These are phyloP conservation scores for Lodderomyces parapsilosis DNA, from an alignment of 1,139 yeast species.

Conservation along the genomic window DNA sequence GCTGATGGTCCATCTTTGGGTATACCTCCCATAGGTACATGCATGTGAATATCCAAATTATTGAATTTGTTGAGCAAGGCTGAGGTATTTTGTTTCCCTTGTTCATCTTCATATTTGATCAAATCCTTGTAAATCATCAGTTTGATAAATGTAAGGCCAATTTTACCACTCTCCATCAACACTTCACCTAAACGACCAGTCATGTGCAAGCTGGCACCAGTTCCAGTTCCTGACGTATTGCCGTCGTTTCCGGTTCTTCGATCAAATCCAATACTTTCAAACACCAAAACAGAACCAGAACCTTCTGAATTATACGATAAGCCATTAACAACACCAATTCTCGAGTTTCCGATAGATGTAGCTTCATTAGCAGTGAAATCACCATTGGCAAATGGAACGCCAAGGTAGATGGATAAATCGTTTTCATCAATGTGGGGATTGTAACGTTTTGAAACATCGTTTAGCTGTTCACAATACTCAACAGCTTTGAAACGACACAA, in stretches of 20 bases:
- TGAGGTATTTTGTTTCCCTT: background rate
- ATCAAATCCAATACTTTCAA: slow-evolving; percentile 71
- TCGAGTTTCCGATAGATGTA: slow-evolving; percentile 29
- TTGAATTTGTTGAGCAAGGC: slow-evolving; percentile 42
- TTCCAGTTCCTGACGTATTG: slow-evolving; percentile 16
- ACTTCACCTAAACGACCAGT: slow-evolving; percentile 88
- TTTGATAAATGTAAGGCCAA: slow-evolving; percentile 73
- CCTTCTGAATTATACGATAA: slow-evolving; percentile 87
- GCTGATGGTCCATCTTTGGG: slow-evolving; percentile 95
- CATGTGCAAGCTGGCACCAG: slow-evolving; percentile 49
- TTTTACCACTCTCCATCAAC: slow-evolving; percentile 76
- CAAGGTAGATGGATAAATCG: slow-evolving; percentile 52
- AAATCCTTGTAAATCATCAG: slow-evolving; percentile 47
- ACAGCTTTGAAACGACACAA: slow-evolving; percentile 82
- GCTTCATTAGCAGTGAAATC: slow-evolving; percentile 16
- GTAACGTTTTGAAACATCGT: slow-evolving; percentile 21
- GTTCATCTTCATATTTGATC: slow-evolving; percentile 24
- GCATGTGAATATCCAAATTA: slow-evolving; percentile 69
- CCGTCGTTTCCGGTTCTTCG: slow-evolving; percentile 24
- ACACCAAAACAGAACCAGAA: slow-evolving; percentile 76
- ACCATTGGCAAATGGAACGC: slow-evolving; percentile 43
- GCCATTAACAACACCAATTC: slow-evolving; percentile 84
- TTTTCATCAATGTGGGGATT: slow-evolving; percentile 38
- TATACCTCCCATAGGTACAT: slow-evolving; percentile 87
- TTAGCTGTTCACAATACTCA: slow-evolving; percentile 54